A percentile compares a stretch with the other conserved stretches of the same genome.
Conservation (phyloP, 371 early-diverging fungal species). For the Blakeslea trispora region DNA sequence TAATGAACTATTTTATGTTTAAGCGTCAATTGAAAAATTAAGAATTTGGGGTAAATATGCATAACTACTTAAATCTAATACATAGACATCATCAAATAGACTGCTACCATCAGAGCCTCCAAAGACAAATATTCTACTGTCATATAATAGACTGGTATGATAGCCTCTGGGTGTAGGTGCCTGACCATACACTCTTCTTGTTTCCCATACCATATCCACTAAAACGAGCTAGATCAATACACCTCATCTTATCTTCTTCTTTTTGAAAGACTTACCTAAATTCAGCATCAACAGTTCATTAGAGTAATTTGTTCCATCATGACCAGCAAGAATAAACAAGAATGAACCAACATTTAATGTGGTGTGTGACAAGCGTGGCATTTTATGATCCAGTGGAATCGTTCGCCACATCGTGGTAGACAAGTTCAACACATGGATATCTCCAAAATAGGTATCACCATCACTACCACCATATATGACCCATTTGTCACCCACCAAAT, state of each 20-base stretch:
- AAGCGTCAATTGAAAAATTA: slow-evolving; percentile 48
- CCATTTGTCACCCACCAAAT: slow-evolving; percentile 75
- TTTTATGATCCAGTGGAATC: slow-evolving; percentile 53
- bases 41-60: slow-evolving; percentile 74
- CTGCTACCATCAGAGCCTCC: slow-evolving; percentile 86
- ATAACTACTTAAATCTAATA: slow-evolving; percentile 76
- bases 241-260: too few relatives aligned
- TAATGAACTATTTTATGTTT: too few relatives aligned
- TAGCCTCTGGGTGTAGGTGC: slow-evolving; percentile 82
- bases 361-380: slow-evolving; percentile 81
- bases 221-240: slow-evolving; percentile 10
- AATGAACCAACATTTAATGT: slow-evolving; percentile 83
- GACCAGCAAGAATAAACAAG: slow-evolving; percentile 85
- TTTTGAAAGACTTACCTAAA: slow-evolving; percentile 51
- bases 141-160: slow-evolving; percentile 77
- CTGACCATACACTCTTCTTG: slow-evolving; percentile 69
- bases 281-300: slow-evolving; percentile 79
- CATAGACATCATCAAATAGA: slow-evolving; percentile 78
- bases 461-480: slow-evolving; percentile 89
- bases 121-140: slow-evolving; percentile 78
- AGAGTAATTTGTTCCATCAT: slow-evolving; percentile 81
- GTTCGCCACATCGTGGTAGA: slow-evolving; percentile 56
- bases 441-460: slow-evolving; percentile 85
- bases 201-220: slow-evolving; percentile 83
- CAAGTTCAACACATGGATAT: slow-evolving; percentile 76